Base-by-base conservation (phyloP, 2,329 filamentous ascomycete genomes). In the Scedosporium boydii region DNA sequence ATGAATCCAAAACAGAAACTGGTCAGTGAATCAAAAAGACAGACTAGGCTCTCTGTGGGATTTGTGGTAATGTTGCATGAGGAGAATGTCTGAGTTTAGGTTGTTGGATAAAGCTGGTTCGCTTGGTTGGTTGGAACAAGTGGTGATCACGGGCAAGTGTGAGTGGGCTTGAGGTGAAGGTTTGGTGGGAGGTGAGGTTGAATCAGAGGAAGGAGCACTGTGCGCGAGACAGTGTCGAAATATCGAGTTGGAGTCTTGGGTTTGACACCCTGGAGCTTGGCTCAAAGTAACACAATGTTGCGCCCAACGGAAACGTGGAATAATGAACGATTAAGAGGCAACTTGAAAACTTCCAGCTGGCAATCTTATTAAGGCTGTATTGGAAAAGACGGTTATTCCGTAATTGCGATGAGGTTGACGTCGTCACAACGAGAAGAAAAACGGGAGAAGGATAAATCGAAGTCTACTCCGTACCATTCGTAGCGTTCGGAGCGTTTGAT, bases 111-210 rank as follows among this genome's bases (percentile, higher is more conserved):
- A n/a, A n/a, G n/a, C n/a, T n/a, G n/a, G n/a, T n/a, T n/a, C n/a
- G n/a, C n/a, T n/a, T n/a, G 21, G 48, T 26, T 21, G 27, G 51
- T 4, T 12, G 34, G 44, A 58, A 51, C 14, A 38, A 16, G 58
- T 44, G 62, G 46, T 48, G 41, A 51, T 29, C n/a, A 21, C 27
- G n/a, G n/a, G n/a, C n/a, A 4, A 14, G 21, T 4, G 48, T 27
- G n/a, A 6, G n/a, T 26, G 4, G 38, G 16, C n/a, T 34, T 34
- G 5, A 27, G 56, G 3, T 69, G 64, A 64, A 59, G 65, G 46
- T 53, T 62, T 23, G 63, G 61, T 59, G 48, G 64, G 29, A 60
- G 55, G 7, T 53, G 48, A 58, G 12, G n/a, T 58, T 57, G 60
- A 60, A 56, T 44, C 7, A 34, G 57, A 7, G 48, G 48, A 53